Conservation (phyloP, 2,329 filamentous ascomycete genomes). For the Dichotomopilus funicola region DNA sequence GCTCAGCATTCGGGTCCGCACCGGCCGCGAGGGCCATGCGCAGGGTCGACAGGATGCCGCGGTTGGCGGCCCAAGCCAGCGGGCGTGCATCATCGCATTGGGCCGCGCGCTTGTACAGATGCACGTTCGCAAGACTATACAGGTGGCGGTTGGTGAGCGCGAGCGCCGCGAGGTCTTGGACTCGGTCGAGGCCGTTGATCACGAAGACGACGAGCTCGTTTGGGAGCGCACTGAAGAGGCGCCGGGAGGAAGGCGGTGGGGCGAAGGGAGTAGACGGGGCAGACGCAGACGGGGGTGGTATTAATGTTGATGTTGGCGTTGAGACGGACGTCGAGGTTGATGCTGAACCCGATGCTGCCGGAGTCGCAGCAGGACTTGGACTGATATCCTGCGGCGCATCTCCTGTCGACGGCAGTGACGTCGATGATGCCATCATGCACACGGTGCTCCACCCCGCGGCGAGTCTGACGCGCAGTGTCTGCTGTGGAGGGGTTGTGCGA, state of each 20-base stretch:
- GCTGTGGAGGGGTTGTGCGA: no score
- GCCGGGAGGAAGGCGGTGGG: background rate
- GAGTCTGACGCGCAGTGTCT: no score
- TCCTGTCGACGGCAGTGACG: no score
- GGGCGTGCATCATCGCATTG: constrained; percentile 16
- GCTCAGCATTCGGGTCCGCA: constrained; percentile 21
- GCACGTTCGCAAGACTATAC: constrained; percentile 20
- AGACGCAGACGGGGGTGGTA: no score
- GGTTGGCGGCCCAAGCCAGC: constrained; percentile 24
- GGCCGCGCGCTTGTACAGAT: constrained; percentile 24
- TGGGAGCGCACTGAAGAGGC: constrained; percentile 20
- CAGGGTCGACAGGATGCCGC: constrained; percentile 22
- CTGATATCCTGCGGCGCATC: no score
- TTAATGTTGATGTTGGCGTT: no score
- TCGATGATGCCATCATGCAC: no score
- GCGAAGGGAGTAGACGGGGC: no score
- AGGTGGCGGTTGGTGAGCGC: constrained; percentile 20
- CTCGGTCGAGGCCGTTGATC: constrained; percentile 20
- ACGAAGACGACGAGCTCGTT: constrained; percentile 25
- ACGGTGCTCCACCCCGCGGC: no score
- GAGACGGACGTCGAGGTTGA: no score
- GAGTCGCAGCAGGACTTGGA: no score
- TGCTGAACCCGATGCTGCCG: no score
- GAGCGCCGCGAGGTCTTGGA: constrained; percentile 23
- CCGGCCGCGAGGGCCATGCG: constrained; percentile 23